phyloP scores from a whole-genome alignment of 2,329 filamentous ascomycete species.

The Cytospora mali region DNA sequence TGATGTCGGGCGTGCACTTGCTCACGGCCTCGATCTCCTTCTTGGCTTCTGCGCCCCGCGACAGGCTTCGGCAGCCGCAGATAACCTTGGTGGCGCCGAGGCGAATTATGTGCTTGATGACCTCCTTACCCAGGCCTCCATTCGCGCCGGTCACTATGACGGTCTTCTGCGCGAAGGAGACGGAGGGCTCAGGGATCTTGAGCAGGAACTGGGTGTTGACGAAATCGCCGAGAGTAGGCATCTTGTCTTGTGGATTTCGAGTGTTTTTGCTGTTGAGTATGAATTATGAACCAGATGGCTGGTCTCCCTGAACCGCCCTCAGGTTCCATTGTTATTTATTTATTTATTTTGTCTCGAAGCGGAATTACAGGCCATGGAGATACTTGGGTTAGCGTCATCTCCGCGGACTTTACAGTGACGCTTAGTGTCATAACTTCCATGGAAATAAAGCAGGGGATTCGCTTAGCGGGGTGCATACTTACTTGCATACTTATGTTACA shows the following conservation, averaged over 20 bases:
- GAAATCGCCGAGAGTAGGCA: conserved; percentile 28
- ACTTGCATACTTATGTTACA: too few relatives aligned
- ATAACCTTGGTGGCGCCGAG: conserved; percentile 41
- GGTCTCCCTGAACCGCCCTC: too few relatives aligned
- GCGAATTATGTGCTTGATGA: conserved; percentile 32
- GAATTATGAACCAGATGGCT: too few relatives aligned
- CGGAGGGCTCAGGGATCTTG: conserved; percentile 24
- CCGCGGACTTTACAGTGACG: conserved; percentile 30
- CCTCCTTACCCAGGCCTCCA: conserved; percentile 32
- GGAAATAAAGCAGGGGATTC: too few relatives aligned
- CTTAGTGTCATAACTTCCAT: too few relatives aligned
- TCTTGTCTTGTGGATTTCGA: too few relatives aligned
- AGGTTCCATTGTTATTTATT: not conserved
- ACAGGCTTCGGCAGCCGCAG: conserved; percentile 40
- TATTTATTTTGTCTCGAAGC: too few relatives aligned
- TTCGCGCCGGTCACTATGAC: conserved; percentile 33
- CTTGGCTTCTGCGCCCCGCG: conserved; percentile 34
- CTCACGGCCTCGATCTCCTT: conserved; percentile 34
- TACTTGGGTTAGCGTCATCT: conserved; percentile 6
- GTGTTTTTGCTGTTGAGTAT: not conserved
- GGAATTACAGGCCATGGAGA: conserved; percentile 21
- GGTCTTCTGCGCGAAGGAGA: conserved; percentile 24
- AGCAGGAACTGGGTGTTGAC: conserved; percentile 28
- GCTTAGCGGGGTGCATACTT: too few relatives aligned
- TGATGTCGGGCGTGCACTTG: conserved; percentile 31